These are phyloP conservation scores for Termitomyces sp. DNA, from an alignment of 768 basidiomycete species.

Conservation along the genomic window DNA sequence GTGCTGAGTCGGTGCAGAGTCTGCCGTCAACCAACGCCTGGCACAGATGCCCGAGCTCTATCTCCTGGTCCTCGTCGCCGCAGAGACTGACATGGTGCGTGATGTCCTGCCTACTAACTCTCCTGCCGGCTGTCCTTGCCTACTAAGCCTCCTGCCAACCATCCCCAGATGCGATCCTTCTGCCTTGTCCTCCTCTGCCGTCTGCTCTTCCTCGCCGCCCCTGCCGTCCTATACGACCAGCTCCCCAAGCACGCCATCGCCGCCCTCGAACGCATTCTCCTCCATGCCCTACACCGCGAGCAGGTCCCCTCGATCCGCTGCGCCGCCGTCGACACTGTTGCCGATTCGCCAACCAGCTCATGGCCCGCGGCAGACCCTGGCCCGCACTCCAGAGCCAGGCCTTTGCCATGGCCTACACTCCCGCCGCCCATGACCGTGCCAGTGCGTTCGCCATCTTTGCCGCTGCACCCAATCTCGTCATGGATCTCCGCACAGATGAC, in stretches of 20 bases:
- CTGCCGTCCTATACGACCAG: constrained; percentile 60
- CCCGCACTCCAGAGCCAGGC: constrained; percentile 70
- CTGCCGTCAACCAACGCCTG: too few species aligned
- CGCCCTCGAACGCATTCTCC: constrained; percentile 65
- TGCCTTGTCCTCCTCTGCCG: constrained; percentile 76
- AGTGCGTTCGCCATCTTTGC: constrained; percentile 69
- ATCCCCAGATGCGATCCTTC: constrained; percentile 77
- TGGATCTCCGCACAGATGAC: constrained; percentile 68
- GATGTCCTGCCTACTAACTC: too few species aligned
- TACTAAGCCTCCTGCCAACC: too few species aligned
- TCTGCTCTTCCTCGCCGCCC: constrained; percentile 63
- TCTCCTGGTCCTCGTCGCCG: constrained; percentile 63
- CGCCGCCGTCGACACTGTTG: constrained; percentile 72
- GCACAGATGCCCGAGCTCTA: too few species aligned
- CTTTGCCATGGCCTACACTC: constrained; percentile 55
- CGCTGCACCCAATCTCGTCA: constrained; percentile 67
- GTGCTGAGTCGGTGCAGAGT: too few species aligned
- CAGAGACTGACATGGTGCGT: constrained; percentile 77
- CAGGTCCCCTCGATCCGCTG: constrained; percentile 50
- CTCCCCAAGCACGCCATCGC: constrained; percentile 60
- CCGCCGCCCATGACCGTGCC: constrained; percentile 34
- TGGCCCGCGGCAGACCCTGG: constrained; percentile 75
- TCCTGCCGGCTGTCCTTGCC: too few species aligned
- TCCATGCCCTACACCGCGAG: constrained; percentile 66
- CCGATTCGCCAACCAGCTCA: constrained; percentile 72